phyloP scores from a whole-genome alignment of 108 stramenopile species.

The Nitzschia putrida region DNA sequence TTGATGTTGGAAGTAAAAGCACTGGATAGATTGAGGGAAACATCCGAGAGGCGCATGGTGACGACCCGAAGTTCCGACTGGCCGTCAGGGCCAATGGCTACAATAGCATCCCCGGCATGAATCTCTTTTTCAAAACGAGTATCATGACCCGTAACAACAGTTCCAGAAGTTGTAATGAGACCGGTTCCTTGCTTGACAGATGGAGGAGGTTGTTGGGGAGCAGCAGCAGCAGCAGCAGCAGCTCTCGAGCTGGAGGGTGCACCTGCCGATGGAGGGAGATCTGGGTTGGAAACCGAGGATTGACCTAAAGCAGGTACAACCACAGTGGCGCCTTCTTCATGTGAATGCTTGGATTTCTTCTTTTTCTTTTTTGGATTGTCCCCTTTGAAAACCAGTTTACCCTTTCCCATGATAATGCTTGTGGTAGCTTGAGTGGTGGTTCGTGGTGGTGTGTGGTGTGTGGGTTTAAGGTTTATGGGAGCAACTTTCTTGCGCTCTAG shows the following conservation, averaged over 20 bases:
- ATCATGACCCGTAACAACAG: constrained; percentile 70
- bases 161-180: constrained; percentile 71
- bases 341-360: constrained; percentile 42
- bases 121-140: constrained; percentile 64
- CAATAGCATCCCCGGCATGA: constrained; percentile 69
- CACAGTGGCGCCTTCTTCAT: neutral
- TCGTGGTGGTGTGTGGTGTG: neutral
- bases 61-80: constrained; percentile 74
- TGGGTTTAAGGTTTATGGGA: neutral
- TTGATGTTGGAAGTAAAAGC: constrained; percentile 60
- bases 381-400: constrained; percentile 82
- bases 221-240: neutral
- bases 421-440: neutral
- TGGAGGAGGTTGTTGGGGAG: constrained; percentile 26
- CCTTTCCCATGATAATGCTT: constrained; percentile 56
- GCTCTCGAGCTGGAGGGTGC: neutral
- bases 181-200: constrained; percentile 58
- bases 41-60: constrained; percentile 74
- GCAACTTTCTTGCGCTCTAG: no score
- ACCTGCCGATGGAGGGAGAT: no score
- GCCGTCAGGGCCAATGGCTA: constrained; percentile 31
- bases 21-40: constrained; percentile 60
- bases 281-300: no score
- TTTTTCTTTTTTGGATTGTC: constrained; percentile 67
- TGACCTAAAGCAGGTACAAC: neutral